Base-by-base conservation (phyloP, 179 eudicot genomes). In the Sideroxylon spinosum region DNA sequence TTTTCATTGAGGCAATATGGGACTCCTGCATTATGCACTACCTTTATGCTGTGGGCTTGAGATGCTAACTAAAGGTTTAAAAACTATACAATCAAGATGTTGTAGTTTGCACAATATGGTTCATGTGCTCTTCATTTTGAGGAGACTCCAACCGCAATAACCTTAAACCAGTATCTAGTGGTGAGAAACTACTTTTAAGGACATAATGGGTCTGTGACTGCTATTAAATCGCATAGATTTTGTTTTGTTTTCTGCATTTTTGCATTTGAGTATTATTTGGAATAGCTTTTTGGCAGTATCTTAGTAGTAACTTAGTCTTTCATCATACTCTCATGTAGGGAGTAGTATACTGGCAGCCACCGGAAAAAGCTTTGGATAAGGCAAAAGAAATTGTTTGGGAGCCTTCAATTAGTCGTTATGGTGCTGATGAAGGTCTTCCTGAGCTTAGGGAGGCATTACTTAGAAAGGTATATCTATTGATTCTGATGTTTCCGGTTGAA, bases 271-370 rank as follows among this genome's bases (percentile, higher is more conserved):
- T 26, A 10, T 56, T 11, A 29, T 0, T n/a, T 9, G 68, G 32
- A 55, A n/a, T 65, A 26, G 4, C 19, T 82, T 13, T 11, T 20
- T 62, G 74, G 17, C 62, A 7, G 49, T 62, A 26, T 71, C 46
- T 50, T 68, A 60, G 17, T 57, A 67, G 8, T 81, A 22, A 80
- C 56, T 67, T 44, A 78, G 73, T 76, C 52, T 79, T 8, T 71
- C 17, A 69, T 48, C 53, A 16, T 56, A 62, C 46, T 73, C 46
- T 67, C 69, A 77, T 85, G 69, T 70, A 96, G 98, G 99, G 98
- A 2, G 97, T 96, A 16, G 99, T 96, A 70, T 86, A 94, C 78
- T 96, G 99, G 99, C 93, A 90, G 81, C 99, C 99, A 81, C 99
- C 98, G 17, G 86, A 84, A 55, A 81, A 77, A 81, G 98, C 99